These are phyloP conservation scores for Xylogone sp. DNA, from an alignment of 2,329 filamentous ascomycete species.

Conservation along the genomic window DNA sequence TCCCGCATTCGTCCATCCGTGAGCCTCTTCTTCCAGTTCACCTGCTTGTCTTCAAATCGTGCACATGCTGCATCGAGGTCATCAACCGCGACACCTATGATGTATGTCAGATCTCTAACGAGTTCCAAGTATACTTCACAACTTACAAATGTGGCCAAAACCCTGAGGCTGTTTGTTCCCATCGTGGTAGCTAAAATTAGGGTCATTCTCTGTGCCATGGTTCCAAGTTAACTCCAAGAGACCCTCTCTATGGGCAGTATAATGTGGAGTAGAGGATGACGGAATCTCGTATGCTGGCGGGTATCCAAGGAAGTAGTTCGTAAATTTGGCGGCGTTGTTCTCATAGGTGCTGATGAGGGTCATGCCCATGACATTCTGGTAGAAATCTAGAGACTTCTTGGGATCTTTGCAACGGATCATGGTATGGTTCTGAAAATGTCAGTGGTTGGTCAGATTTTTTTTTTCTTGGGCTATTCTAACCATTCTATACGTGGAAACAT, in stretches of 20 bases:
- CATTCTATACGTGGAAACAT: constrained; percentile 72
- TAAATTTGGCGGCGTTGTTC: constrained; percentile 70
- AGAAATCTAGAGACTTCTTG: constrained; percentile 72
- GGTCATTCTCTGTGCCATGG: constrained; percentile 80
- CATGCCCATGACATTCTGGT: constrained; percentile 89
- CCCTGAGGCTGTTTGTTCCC: constrained; percentile 90
- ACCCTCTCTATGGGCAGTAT: constrained; percentile 69
- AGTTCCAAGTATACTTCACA: neutral
- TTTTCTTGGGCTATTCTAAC: constrained; percentile 27
- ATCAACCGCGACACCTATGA: constrained; percentile 73
- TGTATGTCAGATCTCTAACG: constrained; percentile 1
- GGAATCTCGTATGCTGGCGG: constrained; percentile 50
- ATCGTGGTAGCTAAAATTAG: constrained; percentile 81
- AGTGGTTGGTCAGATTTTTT: constrained; percentile 8
- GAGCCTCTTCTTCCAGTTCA: constrained; percentile 92
- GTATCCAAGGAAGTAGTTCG: constrained; percentile 91
- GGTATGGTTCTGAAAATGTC: constrained; percentile 64
- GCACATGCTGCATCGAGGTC: constrained; percentile 83
- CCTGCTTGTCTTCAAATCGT: constrained; percentile 76
- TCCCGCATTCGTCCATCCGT: constrained; percentile 93
- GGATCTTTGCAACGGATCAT: constrained; percentile 92
- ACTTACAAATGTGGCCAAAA: constrained; percentile 86
- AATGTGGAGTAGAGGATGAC: constrained; percentile 50
- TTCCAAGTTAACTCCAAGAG: constrained; percentile 88
- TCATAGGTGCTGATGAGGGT: constrained; percentile 70